Conservation (phyloP, 768 basidiomycete genomes). For the Coprinopsis strossmayeri region DNA sequence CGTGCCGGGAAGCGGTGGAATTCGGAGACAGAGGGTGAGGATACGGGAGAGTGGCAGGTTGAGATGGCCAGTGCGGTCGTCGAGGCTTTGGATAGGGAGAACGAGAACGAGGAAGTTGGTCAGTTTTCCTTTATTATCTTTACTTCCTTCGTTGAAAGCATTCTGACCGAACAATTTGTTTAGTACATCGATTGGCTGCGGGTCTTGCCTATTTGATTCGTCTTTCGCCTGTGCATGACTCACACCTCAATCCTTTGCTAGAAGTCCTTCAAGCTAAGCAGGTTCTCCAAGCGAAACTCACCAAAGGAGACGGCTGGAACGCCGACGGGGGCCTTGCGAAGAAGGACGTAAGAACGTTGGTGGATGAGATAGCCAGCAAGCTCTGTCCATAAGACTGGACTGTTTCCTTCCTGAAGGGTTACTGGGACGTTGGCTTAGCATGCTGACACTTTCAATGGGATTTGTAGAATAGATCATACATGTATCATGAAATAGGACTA, state of each 20-base stretch:
- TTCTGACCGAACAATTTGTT: not conserved
- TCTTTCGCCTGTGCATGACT: conserved; percentile 62
- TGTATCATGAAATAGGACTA: no score
- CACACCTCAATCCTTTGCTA: conserved; percentile 48
- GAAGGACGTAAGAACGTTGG: conserved; percentile 58
- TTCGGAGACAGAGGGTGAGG: conserved; percentile 30
- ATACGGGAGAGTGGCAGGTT: conserved; percentile 78
- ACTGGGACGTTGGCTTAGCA: no score
- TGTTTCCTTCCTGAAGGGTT: no score
- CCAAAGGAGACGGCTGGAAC: conserved; percentile 38
- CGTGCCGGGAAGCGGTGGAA: conserved; percentile 21
- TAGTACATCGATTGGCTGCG: conserved; percentile 73
- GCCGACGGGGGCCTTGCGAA: conserved; percentile 47
- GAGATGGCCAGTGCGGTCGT: conserved; percentile 82
- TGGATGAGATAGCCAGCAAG: conserved; percentile 55
- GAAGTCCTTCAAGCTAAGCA: conserved; percentile 62
- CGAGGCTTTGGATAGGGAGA: conserved; percentile 70
- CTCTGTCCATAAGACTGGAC: conserved; percentile 25
- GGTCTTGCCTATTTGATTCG: conserved; percentile 73
- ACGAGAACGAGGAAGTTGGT: conserved; percentile 76
- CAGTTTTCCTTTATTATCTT: no score
- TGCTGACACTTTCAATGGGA: no score
- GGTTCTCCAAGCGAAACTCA: conserved; percentile 53
- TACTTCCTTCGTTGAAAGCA: conserved; percentile 26
- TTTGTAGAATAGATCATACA: no score